Evolutionary conservation across 495 filamentous ascomycete genomes (phyloP).

Genomic region (Penicillium goetzii): DNA sequence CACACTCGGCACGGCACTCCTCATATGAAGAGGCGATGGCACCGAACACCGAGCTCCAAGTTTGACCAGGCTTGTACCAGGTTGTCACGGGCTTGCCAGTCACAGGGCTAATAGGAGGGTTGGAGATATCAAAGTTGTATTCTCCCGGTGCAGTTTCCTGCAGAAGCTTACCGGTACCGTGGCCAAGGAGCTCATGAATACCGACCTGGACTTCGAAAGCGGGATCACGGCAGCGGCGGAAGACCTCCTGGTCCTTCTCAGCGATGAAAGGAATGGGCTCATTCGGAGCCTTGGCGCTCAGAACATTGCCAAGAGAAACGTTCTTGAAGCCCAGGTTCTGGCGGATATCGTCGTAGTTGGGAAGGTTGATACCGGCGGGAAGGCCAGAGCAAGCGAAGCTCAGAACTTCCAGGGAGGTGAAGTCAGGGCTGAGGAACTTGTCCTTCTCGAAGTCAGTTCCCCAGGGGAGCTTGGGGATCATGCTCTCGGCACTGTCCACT

Average conservation of each 20-base stretch:
- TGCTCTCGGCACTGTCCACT: constrained; percentile 74
- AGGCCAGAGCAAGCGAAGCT: constrained; percentile 80
- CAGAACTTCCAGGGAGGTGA: constrained; percentile 81
- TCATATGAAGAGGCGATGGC: constrained; percentile 85
- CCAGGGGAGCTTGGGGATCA: constrained; percentile 92
- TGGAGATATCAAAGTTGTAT: constrained; percentile 83
- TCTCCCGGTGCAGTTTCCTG: constrained; percentile 80
- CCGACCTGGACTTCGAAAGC: constrained; percentile 96
- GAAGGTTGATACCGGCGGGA: constrained; percentile 77
- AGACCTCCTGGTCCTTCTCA: constrained; percentile 73
- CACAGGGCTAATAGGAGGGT: constrained; percentile 80
- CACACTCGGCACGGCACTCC: constrained; percentile 81
- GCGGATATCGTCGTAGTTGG: constrained; percentile 94
- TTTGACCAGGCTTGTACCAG: constrained; percentile 93
- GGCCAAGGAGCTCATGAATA: constrained; percentile 92
- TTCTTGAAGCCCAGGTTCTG: constrained; percentile 98
- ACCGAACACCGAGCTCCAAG: constrained; percentile 91
- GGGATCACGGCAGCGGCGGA: constrained; percentile 74
- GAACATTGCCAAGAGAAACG: constrained; percentile 86
- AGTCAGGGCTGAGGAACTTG: constrained; percentile 90
- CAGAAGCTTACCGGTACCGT: constrained; percentile 93
- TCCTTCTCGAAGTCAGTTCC: constrained; percentile 89
- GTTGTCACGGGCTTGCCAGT: constrained; percentile 75
- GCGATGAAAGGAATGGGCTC: constrained; percentile 89
- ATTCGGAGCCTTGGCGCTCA: constrained; percentile 85